Base-by-base conservation (phyloP, 108 stramenopile genomes). In the Cyclotella cryptica region DNA sequence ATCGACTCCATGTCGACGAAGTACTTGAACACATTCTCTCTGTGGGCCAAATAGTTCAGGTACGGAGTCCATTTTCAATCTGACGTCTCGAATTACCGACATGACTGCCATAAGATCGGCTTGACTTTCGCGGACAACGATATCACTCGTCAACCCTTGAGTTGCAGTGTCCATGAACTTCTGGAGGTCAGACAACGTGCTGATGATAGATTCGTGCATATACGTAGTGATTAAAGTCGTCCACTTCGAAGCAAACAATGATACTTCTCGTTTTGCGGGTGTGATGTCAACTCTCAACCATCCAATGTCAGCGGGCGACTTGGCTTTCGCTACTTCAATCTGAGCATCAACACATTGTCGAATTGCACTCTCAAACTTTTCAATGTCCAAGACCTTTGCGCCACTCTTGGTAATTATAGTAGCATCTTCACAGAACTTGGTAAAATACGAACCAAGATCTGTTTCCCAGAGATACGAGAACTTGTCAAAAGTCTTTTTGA, bases 211-310 rank as follows among this genome's bases (percentile, higher is more conserved):
- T 17, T 84, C 62, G 43, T 65, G 80, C 80, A 92, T 88, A 58
- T 90, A 78, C 1, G 69, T 41, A 27, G 92, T 95, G 70, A 89
- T 92, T 22, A 89, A 58, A 26, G 90, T 78, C 53, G 85, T 84
- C 93, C 94, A 96, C 44, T 89, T 85, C 13, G 85, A 52, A 0
- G 87, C 86, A 86, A 84, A 89, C 27, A 79, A 58, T 19, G 88
- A 75, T 24, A 96, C 58, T 43, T 91, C 80, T 55, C 87, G 74
- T 66, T 96, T 96, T 64, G 91, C 87, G 1, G 94, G 96, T 17
- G 85, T 81, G 10, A 88, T 85, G 72, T 96, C 88, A 44, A 96
- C 71, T 40, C 93, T 86, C 19, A 96, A 57, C 96, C 96, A 96
- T 41, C 96, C 96, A 54, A 96, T 74, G 69, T 96, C 92, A 41